Evolutionary conservation across 2,329 filamentous ascomycete species (phyloP), one percentile per base, ranked within the genome.

Genomic region (Talaromyces piceae): DNA sequence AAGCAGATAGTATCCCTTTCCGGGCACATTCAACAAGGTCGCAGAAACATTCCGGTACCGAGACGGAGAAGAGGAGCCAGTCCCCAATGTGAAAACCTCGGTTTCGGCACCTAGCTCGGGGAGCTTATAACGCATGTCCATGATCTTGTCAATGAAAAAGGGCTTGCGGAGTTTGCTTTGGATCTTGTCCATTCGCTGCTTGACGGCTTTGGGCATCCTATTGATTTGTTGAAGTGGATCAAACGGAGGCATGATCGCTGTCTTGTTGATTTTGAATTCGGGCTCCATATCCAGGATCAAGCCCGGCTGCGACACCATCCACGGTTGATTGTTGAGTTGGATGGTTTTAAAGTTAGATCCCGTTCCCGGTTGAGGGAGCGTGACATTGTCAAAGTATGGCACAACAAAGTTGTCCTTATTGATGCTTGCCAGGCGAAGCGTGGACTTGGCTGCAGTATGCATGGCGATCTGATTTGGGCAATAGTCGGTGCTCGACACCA

Each of bases 1-100:
- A 52, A 98, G 80, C 1, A 98, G 75, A 63, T 95, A 94, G 65
- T 81, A 90, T n/a, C 93, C 93, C 59, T 83, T 80, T 3, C 84
- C 87, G 5, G 93, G 93, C 3, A 95, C 84, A 12, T 87, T 81
- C 41, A 98, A 72, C 4, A 98, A 75, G 0, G 91, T 96, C 2
- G 84, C 83, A 9, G 91, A 95, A 18, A 98, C 93, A 65, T 97
- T 98, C 60, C 93, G 87, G 67, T 96, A 93, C 66, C 94, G 94
- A 28, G 89, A 95, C 1, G 93, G 93, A 13, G 87, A 66, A 0
- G 91, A 87, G 3, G 91, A 97, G 7, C 93, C 93, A 2, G 93
- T 98, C 5, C 93, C 93, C 0, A 98, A 79, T 1, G 90, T 82
- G 33, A 91, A 85, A 45, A 98, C 81, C 67, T 96, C 90, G 0